Conservation (phyloP, 1,139 yeast genomes). For the Magnusiomyces magnusii region DNA sequence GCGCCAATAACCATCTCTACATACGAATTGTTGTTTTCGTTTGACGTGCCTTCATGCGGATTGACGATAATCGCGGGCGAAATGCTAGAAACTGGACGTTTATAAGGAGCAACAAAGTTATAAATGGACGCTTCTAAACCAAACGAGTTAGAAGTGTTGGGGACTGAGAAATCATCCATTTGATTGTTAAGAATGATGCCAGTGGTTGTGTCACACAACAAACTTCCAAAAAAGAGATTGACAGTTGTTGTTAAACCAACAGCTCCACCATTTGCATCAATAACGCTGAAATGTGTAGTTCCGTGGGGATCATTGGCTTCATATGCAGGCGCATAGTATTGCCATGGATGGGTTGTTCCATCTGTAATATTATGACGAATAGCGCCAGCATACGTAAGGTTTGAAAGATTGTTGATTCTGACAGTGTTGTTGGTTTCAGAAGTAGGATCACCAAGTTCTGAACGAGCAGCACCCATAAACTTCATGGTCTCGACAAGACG, state of each 20-base stretch:
- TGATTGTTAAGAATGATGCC: slow-evolving; percentile 83
- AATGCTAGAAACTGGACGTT: slow-evolving; percentile 79
- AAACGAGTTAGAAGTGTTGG: slow-evolving; percentile 62
- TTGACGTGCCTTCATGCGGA: slow-evolving; percentile 28
- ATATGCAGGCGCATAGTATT: slow-evolving; percentile 69
- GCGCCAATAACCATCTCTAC: slow-evolving; percentile 78
- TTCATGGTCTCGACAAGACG: slow-evolving; percentile 80
- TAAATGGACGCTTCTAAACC: slow-evolving; percentile 71
- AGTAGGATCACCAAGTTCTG: slow-evolving; percentile 64
- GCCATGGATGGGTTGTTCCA: slow-evolving; percentile 55
- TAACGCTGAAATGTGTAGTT: slow-evolving; percentile 75
- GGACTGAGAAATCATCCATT: slow-evolving; percentile 94
- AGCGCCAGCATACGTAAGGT: slow-evolving; percentile 48
- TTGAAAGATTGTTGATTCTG: slow-evolving; percentile 34
- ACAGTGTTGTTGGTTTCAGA: slow-evolving; percentile 32
- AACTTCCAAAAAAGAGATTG: slow-evolving; percentile 76
- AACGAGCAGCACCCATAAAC: slow-evolving; percentile 83
- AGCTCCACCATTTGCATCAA: slow-evolving; percentile 62
- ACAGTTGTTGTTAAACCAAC: slow-evolving; percentile 86
- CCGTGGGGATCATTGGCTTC: slow-evolving; percentile 76
- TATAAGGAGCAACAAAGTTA: slow-evolving; percentile 66
- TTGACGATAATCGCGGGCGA: slow-evolving; percentile 65
- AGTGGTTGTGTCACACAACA: slow-evolving; percentile 70
- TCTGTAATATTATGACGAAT: slow-evolving; percentile 46
- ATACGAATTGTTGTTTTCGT: slow-evolving; percentile 11